Percentiles rank a stretch among this genome's conserved stretches.
Conservation (phyloP, 2,329 filamentous ascomycete genomes). For the Incumbomyces delicatus region DNA sequence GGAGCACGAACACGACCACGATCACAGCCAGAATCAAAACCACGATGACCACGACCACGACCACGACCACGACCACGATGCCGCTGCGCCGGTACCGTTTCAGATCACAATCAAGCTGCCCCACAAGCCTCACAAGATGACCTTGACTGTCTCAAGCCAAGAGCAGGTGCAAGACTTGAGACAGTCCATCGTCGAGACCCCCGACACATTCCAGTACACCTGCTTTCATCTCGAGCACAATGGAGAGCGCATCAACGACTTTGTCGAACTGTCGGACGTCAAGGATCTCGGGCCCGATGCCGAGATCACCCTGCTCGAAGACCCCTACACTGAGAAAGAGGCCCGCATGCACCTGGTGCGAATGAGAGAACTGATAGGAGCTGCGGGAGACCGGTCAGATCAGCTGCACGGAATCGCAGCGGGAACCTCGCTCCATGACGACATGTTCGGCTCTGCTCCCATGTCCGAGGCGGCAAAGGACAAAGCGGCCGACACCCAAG, state of each 20-base stretch:
- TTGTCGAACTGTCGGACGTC: slow-evolving; percentile 82
- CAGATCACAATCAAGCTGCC: slow-evolving; percentile 73
- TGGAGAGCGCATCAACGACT: slow-evolving; percentile 87
- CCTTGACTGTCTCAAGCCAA: slow-evolving; percentile 83
- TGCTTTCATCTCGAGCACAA: slow-evolving; percentile 96
- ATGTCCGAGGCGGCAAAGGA: slow-evolving; percentile 25
- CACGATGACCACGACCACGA: slow-evolving; percentile 16
- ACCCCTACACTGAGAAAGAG: slow-evolving; percentile 97
- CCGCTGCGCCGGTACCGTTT: slow-evolving; percentile 44
- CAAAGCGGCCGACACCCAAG: slow-evolving; percentile 32
- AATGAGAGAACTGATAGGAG: slow-evolving; percentile 85
- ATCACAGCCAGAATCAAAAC: slow-evolving; percentile 15
- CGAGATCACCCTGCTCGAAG: slow-evolving; percentile 73
- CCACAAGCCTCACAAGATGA: slow-evolving; percentile 65
- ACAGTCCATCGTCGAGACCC: slow-evolving; percentile 89
- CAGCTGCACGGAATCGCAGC: slow-evolving; percentile 75
- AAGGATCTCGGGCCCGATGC: slow-evolving; percentile 66
- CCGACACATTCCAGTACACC: slow-evolving; percentile 88
- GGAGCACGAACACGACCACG: slow-evolving; percentile 5
- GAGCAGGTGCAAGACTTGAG: slow-evolving; percentile 97
- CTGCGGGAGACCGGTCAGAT: slow-evolving; percentile 79
- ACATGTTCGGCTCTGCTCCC: slow-evolving; percentile 45
- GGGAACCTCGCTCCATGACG: slow-evolving; percentile 78
- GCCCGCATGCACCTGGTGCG: slow-evolving; percentile 88
- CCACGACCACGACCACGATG: slow-evolving; percentile 13